These are phyloP conservation scores for Lathyrus sativus DNA, from an alignment of 306 rosid species.

Conservation along the genomic window DNA sequence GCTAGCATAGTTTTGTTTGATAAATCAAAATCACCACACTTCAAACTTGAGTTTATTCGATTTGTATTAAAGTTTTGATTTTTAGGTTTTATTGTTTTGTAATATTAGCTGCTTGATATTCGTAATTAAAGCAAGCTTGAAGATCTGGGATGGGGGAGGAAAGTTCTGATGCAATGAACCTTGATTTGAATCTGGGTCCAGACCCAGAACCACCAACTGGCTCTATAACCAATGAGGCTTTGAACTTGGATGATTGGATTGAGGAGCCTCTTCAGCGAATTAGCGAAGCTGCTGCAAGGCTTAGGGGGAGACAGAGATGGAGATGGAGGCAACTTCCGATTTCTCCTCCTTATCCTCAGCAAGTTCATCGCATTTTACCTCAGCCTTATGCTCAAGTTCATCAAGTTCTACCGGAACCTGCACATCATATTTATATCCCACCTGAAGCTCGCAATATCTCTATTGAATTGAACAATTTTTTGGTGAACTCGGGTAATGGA, in stretches of 20 bases:
- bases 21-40: neutral
- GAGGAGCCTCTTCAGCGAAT: slow-evolving; percentile 56
- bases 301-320: slow-evolving; percentile 61
- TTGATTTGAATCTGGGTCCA: slow-evolving; percentile 95
- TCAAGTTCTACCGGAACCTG: slow-evolving; percentile 46
- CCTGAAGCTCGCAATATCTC: slow-evolving; percentile 59
- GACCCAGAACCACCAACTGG: slow-evolving; percentile 60
- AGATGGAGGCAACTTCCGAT: slow-evolving; percentile 58
- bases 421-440: slow-evolving; percentile 37
- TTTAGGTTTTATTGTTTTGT: neutral
- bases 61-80: slow-evolving; percentile 26
- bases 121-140: slow-evolving; percentile 32
- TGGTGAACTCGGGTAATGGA: slow-evolving; percentile 65
- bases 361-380: slow-evolving; percentile 42
- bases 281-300: slow-evolving; percentile 57
- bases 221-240: slow-evolving; percentile 43
- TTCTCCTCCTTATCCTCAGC: slow-evolving; percentile 20
- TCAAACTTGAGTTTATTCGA: slow-evolving; percentile 38
- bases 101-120: slow-evolving; percentile 15
- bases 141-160: slow-evolving; percentile 75
- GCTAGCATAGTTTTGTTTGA: slow-evolving; percentile 17
- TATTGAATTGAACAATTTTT: slow-evolving; percentile 58
- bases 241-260: slow-evolving; percentile 64
- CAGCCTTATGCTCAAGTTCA: slow-evolving; percentile 42
- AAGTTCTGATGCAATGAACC: slow-evolving; percentile 81